These are phyloP conservation scores for Myxozyma sirexii DNA, from an alignment of 805 yeast genomes.

Conservation along the genomic window DNA sequence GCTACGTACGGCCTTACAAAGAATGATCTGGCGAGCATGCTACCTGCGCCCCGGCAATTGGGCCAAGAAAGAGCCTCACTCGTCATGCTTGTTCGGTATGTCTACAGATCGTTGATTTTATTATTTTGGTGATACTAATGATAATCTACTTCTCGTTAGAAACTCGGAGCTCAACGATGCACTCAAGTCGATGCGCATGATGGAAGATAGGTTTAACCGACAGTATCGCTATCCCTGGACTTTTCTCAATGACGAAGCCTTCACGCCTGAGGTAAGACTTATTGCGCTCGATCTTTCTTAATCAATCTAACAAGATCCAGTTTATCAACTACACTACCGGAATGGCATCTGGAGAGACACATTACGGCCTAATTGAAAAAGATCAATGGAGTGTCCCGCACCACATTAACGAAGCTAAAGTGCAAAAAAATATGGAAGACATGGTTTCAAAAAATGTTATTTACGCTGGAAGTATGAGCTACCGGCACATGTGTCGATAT, in stretches of 20 bases:
- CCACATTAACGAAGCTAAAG: conserved; percentile 62
- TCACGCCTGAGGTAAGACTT: conserved; percentile 54
- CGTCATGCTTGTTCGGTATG: conserved; percentile 74
- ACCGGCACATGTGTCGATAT: conserved; percentile 93
- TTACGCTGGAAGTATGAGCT: conserved; percentile 67
- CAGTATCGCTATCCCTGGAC: conserved; percentile 88
- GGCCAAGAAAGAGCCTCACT: conserved; percentile 81
- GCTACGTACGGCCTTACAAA: conserved; percentile 9
- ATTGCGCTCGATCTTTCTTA: background rate
- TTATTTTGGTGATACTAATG: too few species aligned
- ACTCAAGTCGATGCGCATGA: conserved; percentile 61
- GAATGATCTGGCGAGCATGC: conserved; percentile 16
- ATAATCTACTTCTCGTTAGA: too few species aligned
- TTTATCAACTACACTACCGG: conserved; percentile 59
- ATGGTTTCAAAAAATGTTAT: conserved; percentile 53
- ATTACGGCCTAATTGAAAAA: conserved; percentile 69
- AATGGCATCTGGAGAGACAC: conserved; percentile 66
- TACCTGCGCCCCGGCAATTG: conserved; percentile 24
- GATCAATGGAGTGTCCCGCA: conserved; percentile 83
- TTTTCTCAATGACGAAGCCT: conserved; percentile 79
- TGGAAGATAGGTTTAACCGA: conserved; percentile 79
- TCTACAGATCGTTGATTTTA: background rate
- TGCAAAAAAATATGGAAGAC: conserved; percentile 51
- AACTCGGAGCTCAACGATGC: conserved; percentile 64
- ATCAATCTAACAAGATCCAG: conserved; percentile 1